These are phyloP conservation scores for Hypomyces perniciosus DNA, from an alignment of 2,329 filamentous ascomycete genomes.

Conservation along the genomic window DNA sequence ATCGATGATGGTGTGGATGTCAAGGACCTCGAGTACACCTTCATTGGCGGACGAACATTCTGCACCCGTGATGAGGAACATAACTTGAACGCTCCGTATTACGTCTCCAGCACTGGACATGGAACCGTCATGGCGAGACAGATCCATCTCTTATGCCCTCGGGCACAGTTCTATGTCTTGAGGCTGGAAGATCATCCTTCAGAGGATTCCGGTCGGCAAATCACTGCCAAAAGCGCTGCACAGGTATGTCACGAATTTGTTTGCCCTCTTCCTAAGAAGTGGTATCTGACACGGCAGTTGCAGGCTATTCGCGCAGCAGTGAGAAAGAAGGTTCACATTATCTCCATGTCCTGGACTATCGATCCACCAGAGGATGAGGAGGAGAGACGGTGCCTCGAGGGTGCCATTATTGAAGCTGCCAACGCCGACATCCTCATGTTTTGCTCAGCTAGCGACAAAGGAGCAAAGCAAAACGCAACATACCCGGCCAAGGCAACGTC, in stretches of 20 bases:
- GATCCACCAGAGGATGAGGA: constrained; percentile 13
- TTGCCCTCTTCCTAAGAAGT: background rate
- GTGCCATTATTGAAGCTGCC: constrained; percentile 19
- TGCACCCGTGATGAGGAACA: constrained; percentile 15
- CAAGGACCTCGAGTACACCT: constrained; percentile 20
- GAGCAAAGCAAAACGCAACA: constrained; percentile 10
- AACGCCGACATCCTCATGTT: constrained; percentile 32
- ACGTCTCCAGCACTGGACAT: constrained; percentile 22
- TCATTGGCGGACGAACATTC: constrained; percentile 24
- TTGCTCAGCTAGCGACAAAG: constrained; percentile 30
- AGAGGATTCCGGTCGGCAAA: constrained; percentile 7
- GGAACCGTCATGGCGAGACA: constrained; percentile 25
- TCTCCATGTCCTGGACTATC: constrained; percentile 35
- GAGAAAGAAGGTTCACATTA: constrained; percentile 26
- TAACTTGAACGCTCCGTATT: constrained; percentile 20
- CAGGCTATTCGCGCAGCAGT: constrained; percentile 28
- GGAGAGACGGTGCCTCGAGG: constrained; percentile 18
- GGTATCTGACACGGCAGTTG: background rate
- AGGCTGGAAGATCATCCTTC: constrained; percentile 11
- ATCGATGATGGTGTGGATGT: constrained; percentile 35
- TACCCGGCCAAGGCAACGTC: constrained; percentile 15
- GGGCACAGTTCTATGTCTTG: constrained; percentile 19
- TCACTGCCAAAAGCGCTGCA: constrained; percentile 20
- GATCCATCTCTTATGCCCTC: constrained; percentile 21
- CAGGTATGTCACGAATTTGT: constrained; percentile 14